Evolutionary conservation across 768 basidiomycete species (phyloP).

Genomic region (Tylopilus vinaceipallidus): DNA sequence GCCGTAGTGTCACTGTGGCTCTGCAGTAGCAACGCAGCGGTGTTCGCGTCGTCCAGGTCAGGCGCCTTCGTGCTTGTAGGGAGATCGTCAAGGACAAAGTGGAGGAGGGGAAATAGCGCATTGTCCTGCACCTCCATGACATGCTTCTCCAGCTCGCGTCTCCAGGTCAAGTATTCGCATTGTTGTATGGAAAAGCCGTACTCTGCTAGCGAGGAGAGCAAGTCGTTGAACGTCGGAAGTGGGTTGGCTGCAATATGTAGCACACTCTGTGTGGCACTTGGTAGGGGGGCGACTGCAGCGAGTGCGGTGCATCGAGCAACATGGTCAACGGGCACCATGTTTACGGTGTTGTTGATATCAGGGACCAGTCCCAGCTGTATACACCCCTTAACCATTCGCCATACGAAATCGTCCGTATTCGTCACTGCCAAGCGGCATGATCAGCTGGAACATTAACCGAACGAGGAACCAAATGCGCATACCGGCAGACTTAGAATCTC

Average conservation of each 20-base stretch:
- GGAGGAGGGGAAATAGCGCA: constrained; percentile 93
- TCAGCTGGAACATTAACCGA: constrained; percentile 2
- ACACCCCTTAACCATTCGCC: constrained; percentile 98
- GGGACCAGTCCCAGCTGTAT: constrained; percentile 95
- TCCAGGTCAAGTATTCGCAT: constrained; percentile 91
- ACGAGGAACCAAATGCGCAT: constrained; percentile 22
- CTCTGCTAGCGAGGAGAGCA: constrained; percentile 66
- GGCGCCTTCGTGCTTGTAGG: constrained; percentile 96
- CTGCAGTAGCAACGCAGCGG: constrained; percentile 52
- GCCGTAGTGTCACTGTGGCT: constrained; percentile 36
- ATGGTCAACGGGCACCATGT: constrained; percentile 97
- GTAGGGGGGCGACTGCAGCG: constrained; percentile 63
- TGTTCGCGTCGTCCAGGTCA: constrained; percentile 85
- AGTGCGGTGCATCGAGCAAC: constrained; percentile 81
- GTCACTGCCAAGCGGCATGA: constrained; percentile 60
- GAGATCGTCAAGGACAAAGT: constrained; percentile 96
- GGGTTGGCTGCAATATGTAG: constrained; percentile 87
- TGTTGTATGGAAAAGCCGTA: constrained; percentile 80
- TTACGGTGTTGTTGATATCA: constrained; percentile 97
- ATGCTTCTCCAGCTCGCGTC: constrained; percentile 89
- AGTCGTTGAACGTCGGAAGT: constrained; percentile 83
- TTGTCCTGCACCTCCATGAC: constrained; percentile 95
- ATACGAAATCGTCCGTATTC: constrained; percentile 98
- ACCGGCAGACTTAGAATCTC: constrained; percentile 88
- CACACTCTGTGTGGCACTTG: constrained; percentile 50